Evolutionary conservation across 352 stramenopile species (phyloP).

Genomic region (Globisporangium recalcitrans): DNA sequence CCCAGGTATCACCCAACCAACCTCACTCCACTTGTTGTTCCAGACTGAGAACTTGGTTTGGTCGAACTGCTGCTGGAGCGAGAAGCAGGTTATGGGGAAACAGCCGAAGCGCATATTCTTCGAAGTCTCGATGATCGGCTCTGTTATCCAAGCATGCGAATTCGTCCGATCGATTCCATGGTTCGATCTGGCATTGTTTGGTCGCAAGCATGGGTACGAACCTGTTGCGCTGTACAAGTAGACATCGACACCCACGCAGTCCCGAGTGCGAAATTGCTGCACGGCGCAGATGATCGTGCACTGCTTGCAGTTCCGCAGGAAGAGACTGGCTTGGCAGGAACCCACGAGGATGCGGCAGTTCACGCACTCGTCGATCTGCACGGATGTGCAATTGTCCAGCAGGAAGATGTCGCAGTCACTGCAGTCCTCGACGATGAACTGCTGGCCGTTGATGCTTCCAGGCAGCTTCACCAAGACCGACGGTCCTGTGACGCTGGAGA

Average conservation of each 20-base stretch:
- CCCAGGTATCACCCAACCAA: conserved; percentile 12
- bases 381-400: conserved; percentile 67
- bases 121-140: conserved; percentile 70
- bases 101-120: conserved; percentile 52
- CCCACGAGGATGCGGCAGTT: conserved; percentile 72
- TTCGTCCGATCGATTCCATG: too few relatives aligned
- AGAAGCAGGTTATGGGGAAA: conserved; percentile 67
- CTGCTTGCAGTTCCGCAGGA: conserved; percentile 59
- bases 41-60: conserved; percentile 66
- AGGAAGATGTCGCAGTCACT: conserved; percentile 72
- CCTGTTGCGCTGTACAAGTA: conserved; percentile 62
- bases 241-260: conserved; percentile 57
- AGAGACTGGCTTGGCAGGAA: conserved; percentile 62
- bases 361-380: conserved; percentile 69
- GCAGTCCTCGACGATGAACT: conserved; percentile 76
- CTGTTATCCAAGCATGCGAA: conserved; percentile 14
- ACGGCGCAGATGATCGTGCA: conserved; percentile 60
- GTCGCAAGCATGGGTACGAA: neutral
- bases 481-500: conserved; percentile 35
- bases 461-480: conserved; percentile 44
- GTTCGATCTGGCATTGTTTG: neutral
- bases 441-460: conserved; percentile 65
- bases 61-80: conserved; percentile 60
- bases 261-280: conserved; percentile 70
- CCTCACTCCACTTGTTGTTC: conserved; percentile 84